Conservation (phyloP, 345 rosid genomes). For the Eucalyptus pauciflora region DNA sequence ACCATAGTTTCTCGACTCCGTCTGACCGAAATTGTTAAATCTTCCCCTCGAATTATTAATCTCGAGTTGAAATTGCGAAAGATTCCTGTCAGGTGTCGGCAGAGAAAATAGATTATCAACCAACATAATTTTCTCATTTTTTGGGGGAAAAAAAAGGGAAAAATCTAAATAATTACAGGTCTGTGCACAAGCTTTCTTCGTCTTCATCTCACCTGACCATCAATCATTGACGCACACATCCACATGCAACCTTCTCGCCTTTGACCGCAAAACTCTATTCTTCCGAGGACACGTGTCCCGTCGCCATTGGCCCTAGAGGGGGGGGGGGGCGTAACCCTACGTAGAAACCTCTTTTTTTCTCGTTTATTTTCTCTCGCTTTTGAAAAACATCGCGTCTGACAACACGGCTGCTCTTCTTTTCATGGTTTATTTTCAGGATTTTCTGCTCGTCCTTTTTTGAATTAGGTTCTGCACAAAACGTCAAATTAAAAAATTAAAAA, state of each 20-base stretch:
- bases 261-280: neutral
- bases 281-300: neutral
- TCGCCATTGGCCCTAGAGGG: neutral
- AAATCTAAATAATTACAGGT: neutral
- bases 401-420: neutral
- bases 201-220: neutral
- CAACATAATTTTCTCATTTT: neutral
- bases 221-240: constrained; percentile 6
- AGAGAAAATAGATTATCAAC: neutral
- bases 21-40: neutral
- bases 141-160: fast-evolving
- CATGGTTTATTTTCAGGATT: neutral
- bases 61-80: neutral
- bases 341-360: neutral
- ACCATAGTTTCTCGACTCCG: neutral
- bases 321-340: neutral
- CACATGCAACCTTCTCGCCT: neutral
- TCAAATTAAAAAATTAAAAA: neutral
- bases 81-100: neutral
- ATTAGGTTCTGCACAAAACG: neutral
- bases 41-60: neutral
- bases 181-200: neutral
- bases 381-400: neutral
- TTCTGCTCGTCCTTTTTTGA: neutral
- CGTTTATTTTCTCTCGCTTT: neutral